Conservation (phyloP, 2,329 filamentous ascomycete species). For the Paecilomyces formosus region DNA sequence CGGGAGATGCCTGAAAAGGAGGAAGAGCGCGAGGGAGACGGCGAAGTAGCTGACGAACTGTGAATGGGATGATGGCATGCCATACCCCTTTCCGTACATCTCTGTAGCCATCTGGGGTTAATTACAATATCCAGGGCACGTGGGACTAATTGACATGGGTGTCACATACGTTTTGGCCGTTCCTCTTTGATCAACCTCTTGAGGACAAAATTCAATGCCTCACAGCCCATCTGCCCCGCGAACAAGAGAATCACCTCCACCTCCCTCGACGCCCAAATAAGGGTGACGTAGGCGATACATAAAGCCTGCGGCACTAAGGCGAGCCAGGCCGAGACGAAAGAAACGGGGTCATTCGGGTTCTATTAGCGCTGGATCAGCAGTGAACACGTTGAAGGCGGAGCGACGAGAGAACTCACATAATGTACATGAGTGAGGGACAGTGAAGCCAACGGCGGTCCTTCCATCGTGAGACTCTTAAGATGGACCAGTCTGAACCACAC, state of each 20-base stretch:
- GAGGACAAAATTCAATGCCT: conserved; percentile 79
- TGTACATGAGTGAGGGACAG: conserved; percentile 93
- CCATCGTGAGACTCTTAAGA: background rate
- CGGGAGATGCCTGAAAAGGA: conserved; percentile 72
- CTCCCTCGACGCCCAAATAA: conserved; percentile 88
- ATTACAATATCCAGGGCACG: conserved; percentile 1
- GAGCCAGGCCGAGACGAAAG: conserved; percentile 85
- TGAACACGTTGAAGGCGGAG: background rate
- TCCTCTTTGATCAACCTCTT: conserved; percentile 92
- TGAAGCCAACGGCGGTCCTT: conserved; percentile 62
- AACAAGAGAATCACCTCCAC: conserved; percentile 86
- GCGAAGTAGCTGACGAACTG: conserved; percentile 94
- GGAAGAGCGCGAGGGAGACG: conserved; percentile 73
- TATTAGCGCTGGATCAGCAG: conserved; percentile 29
- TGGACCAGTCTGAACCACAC: background rate
- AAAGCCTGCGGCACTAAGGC: conserved; percentile 89
- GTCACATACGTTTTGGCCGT: conserved; percentile 60
- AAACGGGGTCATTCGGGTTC: conserved; percentile 80
- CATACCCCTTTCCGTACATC: conserved; percentile 85
- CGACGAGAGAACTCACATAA: conserved; percentile 57
- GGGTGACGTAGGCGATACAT: conserved; percentile 79
- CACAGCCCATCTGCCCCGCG: conserved; percentile 82
- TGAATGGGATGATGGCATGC: conserved; percentile 92
- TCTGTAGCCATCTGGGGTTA: conserved; percentile 32
- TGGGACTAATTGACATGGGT: background rate